Conservation (phyloP, 495 filamentous ascomycete genomes). For the Hypoxylon fragiforme region DNA sequence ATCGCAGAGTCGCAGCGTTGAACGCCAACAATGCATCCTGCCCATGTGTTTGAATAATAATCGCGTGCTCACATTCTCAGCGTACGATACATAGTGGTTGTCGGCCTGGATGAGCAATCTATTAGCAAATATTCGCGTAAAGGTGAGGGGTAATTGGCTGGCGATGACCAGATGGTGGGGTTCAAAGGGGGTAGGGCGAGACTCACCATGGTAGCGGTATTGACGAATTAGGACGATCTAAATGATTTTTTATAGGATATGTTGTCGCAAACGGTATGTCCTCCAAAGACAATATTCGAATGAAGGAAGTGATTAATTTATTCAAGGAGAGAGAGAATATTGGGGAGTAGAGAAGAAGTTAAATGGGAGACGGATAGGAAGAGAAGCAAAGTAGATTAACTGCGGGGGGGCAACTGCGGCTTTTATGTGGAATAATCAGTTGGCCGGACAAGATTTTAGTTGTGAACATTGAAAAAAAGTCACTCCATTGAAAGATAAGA, state of each 20-base stretch:
- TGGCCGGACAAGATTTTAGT: conserved; percentile 12
- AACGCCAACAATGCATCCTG: conserved; percentile 17
- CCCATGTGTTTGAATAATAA: conserved; percentile 48
- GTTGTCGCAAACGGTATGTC: conserved; percentile 8
- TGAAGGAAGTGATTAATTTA: not conserved
- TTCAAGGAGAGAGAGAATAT: conserved; percentile 10
- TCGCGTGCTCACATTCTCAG: conserved; percentile 57
- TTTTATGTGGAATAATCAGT: conserved; percentile 33
- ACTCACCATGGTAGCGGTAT: conserved; percentile 39
- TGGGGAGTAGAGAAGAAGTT: no score
- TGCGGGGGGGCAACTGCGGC: conserved; percentile 33
- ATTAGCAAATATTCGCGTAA: conserved; percentile 45
- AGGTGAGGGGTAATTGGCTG: conserved; percentile 38
- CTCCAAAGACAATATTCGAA: conserved; percentile 11
- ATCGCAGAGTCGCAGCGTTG: conserved; percentile 23
- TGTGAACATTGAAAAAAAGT: not conserved
- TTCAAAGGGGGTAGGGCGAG: conserved; percentile 29
- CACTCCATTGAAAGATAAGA: conserved; percentile 9
- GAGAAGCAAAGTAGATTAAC: conserved; percentile 3
- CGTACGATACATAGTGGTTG: conserved; percentile 60
- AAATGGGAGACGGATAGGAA: conserved; percentile 3
- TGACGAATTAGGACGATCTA: conserved; percentile 20
- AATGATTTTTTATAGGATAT: conserved; percentile 10
- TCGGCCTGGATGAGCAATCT: conserved; percentile 58
- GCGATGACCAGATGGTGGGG: conserved; percentile 31